Percentiles rank a stretch among this genome's conserved stretches.
Conservation (phyloP, 2,329 filamentous ascomycete species). For the Ophiostoma angusticollis region DNA sequence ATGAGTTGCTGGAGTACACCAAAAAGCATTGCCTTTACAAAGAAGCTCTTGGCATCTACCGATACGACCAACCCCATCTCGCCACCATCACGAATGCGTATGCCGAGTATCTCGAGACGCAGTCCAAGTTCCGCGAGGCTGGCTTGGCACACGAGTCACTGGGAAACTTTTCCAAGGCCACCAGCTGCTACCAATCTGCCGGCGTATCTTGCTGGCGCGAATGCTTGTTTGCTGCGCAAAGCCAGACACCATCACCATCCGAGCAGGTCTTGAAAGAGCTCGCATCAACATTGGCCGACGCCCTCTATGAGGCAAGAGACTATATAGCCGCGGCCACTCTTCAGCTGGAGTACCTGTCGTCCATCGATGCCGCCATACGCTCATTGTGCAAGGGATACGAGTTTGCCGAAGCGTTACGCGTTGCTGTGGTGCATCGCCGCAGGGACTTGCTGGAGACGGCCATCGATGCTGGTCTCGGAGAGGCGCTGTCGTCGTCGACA, state of each 20-base stretch:
- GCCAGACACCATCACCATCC: conserved; percentile 28
- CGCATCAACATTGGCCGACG: conserved; percentile 63
- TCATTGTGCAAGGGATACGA: conserved; percentile 76
- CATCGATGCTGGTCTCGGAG: conserved; percentile 67
- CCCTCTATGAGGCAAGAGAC: conserved; percentile 72
- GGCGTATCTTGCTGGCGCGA: conserved; percentile 76
- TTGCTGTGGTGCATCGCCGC: conserved; percentile 50
- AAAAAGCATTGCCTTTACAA: conserved; percentile 70
- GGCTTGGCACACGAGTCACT: conserved; percentile 87
- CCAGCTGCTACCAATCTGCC: conserved; percentile 69
- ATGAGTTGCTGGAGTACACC: conserved; percentile 66
- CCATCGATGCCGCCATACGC: conserved; percentile 56
- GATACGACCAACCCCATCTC: conserved; percentile 60
- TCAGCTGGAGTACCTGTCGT: conserved; percentile 65
- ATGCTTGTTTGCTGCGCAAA: conserved; percentile 65
- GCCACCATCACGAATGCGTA: conserved; percentile 62
- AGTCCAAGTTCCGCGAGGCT: conserved; percentile 71
- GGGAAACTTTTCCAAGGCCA: conserved; percentile 58
- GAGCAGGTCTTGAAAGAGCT: conserved; percentile 50
- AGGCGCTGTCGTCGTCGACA: conserved; percentile 69
- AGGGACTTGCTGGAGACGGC: conserved; percentile 50
- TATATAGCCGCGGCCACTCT: conserved; percentile 69
- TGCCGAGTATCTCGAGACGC: conserved; percentile 61
- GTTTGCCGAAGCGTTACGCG: conserved; percentile 79
- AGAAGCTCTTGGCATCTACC: conserved; percentile 65